These are phyloP conservation scores for Epichloe brachyelytri DNA, from an alignment of 2,329 filamentous ascomycete genomes.

Conservation along the genomic window DNA sequence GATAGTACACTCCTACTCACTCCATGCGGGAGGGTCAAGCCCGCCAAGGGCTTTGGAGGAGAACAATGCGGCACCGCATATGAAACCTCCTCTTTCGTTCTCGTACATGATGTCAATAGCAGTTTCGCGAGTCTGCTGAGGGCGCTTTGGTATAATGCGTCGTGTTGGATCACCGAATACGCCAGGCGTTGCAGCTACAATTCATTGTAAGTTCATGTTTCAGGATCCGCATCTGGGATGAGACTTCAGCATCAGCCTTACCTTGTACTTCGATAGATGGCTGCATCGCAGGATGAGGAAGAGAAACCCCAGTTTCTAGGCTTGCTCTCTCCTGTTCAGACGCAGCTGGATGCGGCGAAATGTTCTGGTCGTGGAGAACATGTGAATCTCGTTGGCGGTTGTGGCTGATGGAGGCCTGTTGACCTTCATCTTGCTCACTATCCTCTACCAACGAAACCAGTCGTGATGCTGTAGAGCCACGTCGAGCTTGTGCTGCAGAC, in stretches of 20 bases:
- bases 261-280: slow-evolving; percentile 24
- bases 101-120: slow-evolving; percentile 86
- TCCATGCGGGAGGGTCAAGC: slow-evolving; percentile 79
- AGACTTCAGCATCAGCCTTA: slow-evolving; percentile 1
- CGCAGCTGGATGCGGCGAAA: background rate
- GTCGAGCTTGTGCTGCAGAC: slow-evolving; percentile 1
- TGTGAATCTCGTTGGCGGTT: background rate
- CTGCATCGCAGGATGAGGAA: slow-evolving; percentile 12
- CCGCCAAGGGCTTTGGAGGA: slow-evolving; percentile 73
- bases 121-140: slow-evolving; percentile 30
- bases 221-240: background rate
- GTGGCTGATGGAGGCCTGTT: background rate
- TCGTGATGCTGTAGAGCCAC: slow-evolving; percentile 7
- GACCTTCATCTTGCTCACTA: background rate
- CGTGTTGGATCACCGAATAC: slow-evolving; percentile 12
- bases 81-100: slow-evolving; percentile 82
- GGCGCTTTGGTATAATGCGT: slow-evolving; percentile 22
- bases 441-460: slow-evolving; percentile 6
- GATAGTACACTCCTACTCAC: slow-evolving; percentile 13
- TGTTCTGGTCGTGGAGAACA: background rate
- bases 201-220: background rate
- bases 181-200: slow-evolving; percentile 19
- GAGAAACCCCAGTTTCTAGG: background rate
- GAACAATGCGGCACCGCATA: slow-evolving; percentile 85
- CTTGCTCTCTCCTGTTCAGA: slow-evolving; percentile 1